A percentile compares a stretch with the other conserved stretches of the same genome.
Conservation (phyloP, 805 yeast genomes). For the Metschnikowia peoriensis region DNA sequence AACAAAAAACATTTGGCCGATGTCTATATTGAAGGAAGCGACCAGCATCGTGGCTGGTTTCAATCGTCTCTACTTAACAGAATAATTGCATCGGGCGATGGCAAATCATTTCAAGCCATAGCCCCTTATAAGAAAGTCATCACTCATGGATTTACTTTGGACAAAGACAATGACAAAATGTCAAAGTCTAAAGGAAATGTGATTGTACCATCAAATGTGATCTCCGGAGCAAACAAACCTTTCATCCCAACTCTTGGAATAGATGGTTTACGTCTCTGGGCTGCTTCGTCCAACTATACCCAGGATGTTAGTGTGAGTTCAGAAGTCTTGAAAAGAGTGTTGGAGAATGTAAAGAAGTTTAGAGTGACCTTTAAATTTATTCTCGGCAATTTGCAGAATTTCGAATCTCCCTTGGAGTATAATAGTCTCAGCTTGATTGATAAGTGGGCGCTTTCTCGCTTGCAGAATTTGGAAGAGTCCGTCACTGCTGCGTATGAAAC, state of each 20-base stretch:
- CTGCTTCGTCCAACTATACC: constrained; percentile 84
- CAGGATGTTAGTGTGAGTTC: constrained; percentile 76
- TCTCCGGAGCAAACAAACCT: constrained; percentile 54
- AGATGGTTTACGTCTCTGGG: constrained; percentile 89
- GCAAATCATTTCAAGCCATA: constrained; percentile 35
- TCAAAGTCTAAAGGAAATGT: constrained; percentile 90
- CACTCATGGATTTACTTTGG: constrained; percentile 93
- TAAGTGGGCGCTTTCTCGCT: constrained; percentile 55
- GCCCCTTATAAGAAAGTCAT: constrained; percentile 72
- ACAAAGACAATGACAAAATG: constrained; percentile 85
- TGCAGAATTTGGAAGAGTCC: constrained; percentile 45
- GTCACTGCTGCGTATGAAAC: constrained; percentile 47
- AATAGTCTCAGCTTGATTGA: constrained; percentile 48
- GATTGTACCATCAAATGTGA: constrained; percentile 63
- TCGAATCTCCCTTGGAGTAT: constrained; percentile 35
- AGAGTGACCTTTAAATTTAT: constrained; percentile 78
- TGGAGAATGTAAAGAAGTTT: constrained; percentile 76
- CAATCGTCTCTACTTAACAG: constrained; percentile 87
- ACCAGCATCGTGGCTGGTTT: constrained; percentile 99
- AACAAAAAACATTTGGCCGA: constrained; percentile 48
- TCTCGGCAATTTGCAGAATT: constrained; percentile 68
- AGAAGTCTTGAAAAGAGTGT: constrained; percentile 68
- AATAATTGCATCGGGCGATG: constrained; percentile 48
- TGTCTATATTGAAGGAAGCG: constrained; percentile 94
- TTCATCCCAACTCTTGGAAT: constrained; percentile 67